These are phyloP conservation scores for Cryphonectria carpinicola DNA, from an alignment of 2,329 filamentous ascomycete species.

Conservation along the genomic window DNA sequence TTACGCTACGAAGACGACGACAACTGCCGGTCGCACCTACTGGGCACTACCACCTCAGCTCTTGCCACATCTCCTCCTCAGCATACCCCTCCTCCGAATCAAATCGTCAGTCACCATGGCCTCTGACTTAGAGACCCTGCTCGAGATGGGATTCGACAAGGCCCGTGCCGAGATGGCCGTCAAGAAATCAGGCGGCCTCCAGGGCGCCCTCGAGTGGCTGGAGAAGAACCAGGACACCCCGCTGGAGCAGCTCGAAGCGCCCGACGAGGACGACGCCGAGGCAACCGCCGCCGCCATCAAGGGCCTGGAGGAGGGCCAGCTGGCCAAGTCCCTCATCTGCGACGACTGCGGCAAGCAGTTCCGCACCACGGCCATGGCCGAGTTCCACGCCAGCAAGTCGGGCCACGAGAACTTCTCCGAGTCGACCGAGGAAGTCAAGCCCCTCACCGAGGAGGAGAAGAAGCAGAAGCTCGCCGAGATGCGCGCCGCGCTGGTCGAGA, in stretches of 20 bases:
- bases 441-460: conserved; percentile 91
- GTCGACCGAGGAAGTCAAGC: conserved; percentile 88
- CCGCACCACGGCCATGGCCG: conserved; percentile 76
- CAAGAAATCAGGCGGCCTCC: conserved; percentile 79
- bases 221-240: conserved; percentile 88
- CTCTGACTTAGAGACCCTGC: conserved; percentile 62
- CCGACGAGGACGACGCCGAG: conserved; percentile 48
- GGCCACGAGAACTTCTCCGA: conserved; percentile 91
- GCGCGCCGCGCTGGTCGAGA: conserved; percentile 70
- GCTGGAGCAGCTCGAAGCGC: conserved; percentile 74
- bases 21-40: not conserved
- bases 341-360: conserved; percentile 96
- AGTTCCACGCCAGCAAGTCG: conserved; percentile 90
- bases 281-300: conserved; percentile 43
- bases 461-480: conserved; percentile 77
- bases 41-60: not conserved
- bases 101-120: conserved; percentile 50
- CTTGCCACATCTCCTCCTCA: conserved; percentile 20
- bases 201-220: conserved; percentile 92
- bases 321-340: conserved; percentile 83
- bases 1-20: not conserved
- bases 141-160: conserved; percentile 82
- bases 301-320: conserved; percentile 68
- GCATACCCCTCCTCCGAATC: conserved; percentile 13
- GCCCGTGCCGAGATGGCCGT: conserved; percentile 82